Evolutionary conservation across 805 yeast genomes (phyloP).

Genomic region (Myxozyma neglecta): DNA sequence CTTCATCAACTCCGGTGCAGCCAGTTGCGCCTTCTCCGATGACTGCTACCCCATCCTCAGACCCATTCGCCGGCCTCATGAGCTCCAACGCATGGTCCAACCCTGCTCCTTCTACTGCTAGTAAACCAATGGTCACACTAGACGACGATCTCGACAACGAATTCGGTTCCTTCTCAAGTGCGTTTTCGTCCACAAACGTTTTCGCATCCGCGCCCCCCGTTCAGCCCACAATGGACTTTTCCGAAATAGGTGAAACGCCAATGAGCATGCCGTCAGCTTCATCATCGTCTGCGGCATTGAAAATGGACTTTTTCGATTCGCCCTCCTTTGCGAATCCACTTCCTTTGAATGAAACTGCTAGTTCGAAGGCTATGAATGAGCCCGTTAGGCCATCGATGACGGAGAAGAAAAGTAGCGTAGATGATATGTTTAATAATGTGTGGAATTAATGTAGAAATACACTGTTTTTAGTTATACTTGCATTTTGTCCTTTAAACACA

Average conservation of each 20-base stretch:
- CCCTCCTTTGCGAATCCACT: conserved; percentile 28
- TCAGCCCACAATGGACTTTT: conserved; percentile 12
- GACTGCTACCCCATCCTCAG: conserved; percentile 1
- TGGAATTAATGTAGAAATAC: conserved; percentile 36
- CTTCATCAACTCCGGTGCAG: background rate
- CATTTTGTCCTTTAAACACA: too few species aligned
- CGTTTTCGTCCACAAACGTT: conserved; percentile 16
- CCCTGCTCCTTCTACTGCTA: conserved; percentile 3
- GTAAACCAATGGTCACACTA: conserved; percentile 12
- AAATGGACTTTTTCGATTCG: conserved; percentile 16
- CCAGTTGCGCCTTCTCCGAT: conserved; percentile 1
- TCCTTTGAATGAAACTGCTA: conserved; percentile 15
- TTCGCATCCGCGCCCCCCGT: conserved; percentile 3
- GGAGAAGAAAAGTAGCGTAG: conserved; percentile 34
- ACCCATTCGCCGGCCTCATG: conserved; percentile 23
- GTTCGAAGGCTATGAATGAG: conserved; percentile 24
- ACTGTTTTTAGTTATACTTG: too few species aligned
- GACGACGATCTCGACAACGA: conserved; percentile 23
- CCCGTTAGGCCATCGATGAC: conserved; percentile 18
- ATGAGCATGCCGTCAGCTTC: conserved; percentile 8
- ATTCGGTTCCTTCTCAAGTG: conserved; percentile 15
- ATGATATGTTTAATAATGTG: conserved; percentile 43
- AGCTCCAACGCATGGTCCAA: conserved; percentile 23
- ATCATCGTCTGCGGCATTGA: conserved; percentile 3
- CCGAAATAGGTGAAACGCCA: conserved; percentile 14